Evolutionary conservation across 2,329 filamentous ascomycete species (phyloP), one percentile per base, ranked within the genome.

Genomic region (Myriangium duriaei): DNA sequence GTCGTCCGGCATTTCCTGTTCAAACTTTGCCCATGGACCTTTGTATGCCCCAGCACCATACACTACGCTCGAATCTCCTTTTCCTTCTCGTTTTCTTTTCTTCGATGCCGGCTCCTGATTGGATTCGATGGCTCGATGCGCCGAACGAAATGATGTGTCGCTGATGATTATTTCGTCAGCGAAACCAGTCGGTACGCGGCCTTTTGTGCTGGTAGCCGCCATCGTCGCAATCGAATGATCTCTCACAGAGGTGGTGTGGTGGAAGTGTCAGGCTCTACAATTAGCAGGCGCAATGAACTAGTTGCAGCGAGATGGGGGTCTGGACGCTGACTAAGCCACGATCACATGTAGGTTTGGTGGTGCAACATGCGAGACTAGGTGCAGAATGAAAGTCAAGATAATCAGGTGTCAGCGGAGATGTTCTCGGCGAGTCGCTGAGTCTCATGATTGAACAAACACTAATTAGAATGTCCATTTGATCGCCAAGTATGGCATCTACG

Each of bases 1-100:
- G 39, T 72, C 74, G 19, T 74, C 66, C 47, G 86, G 80, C 50
- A 81, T 80, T 46, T 87, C 76, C 34, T 77, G 67, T 45, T 76
- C 69, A 54, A 92, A 94, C 55, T 72, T 78, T 6, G 91, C 92
- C 92, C 92, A 98, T 0, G 91, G 92, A 0, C 92, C 92, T 26
- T 93, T 72, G 59, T 98, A 98, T 32, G 86, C 79, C 38, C 79
- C 80, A 5, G 85, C 77, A 1, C 91, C 91, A 51, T 94, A 87
- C 0, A 87, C 80, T 28, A 95, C 71, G 12, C 78, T 76, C 30
- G 85, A 75, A 55, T 88, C 78, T 33, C 91, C 91, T 54, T 91
- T 95, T 48, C 67, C 76, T 59, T 96, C 86, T 43, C 91, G 71
- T 49, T 79, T 81, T n/a, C 77, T 68, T 46, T 81, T 81, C 59